Conservation (phyloP, 148 eudicot genomes). For the Rhododendron ovatum region DNA sequence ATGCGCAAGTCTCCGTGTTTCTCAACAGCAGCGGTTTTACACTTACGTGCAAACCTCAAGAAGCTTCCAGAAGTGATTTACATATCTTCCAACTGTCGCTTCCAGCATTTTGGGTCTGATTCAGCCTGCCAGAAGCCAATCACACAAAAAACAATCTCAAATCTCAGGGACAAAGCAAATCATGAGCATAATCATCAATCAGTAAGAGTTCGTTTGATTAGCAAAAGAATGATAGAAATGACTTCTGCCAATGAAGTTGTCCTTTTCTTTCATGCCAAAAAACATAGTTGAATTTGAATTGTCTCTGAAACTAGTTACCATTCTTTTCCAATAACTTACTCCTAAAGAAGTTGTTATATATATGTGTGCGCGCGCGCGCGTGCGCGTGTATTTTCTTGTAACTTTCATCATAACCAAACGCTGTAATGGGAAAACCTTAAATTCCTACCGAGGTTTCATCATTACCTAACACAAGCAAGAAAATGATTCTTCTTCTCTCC, state of each 20-base stretch:
- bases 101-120: conserved; percentile 79
- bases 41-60: not conserved
- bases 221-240: not conserved
- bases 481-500: not conserved
- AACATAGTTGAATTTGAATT: not conserved
- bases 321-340: not conserved
- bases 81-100: conserved; percentile 50
- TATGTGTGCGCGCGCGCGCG: too few relatives aligned
- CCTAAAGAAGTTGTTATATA: not conserved
- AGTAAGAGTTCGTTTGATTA: not conserved
- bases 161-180: not conserved
- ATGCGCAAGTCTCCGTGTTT: not conserved
- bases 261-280: not conserved
- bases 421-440: too few relatives aligned
- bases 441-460: not conserved
- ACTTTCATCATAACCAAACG: too few relatives aligned
- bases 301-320: not conserved
- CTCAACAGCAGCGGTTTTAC: not conserved
- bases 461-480: not conserved
- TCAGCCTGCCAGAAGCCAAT: conserved; percentile 51
- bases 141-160: conserved; percentile 2
- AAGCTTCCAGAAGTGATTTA: conserved; percentile 17
- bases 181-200: not conserved
- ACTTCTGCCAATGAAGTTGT: not conserved
- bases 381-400: too few relatives aligned